phyloP scores from a whole-genome alignment of 2,329 filamentous ascomycete genomes.

The Diplodia intermedia region DNA sequence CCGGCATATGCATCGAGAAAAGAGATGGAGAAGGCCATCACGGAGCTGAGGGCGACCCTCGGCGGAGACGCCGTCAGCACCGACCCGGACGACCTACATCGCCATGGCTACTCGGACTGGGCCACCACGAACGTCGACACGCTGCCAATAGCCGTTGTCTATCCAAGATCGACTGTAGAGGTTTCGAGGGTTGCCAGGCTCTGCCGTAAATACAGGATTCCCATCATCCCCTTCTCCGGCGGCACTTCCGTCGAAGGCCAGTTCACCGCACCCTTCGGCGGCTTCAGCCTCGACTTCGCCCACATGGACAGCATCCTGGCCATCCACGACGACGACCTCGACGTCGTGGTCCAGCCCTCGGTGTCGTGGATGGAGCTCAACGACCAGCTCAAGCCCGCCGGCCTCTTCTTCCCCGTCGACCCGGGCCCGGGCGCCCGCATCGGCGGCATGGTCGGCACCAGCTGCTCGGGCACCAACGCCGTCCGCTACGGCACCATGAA shows the following conservation, averaged over 20 bases:
- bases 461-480: slow-evolving; percentile 76
- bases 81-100: slow-evolving; percentile 68
- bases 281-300: slow-evolving; percentile 87
- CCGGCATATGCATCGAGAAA: slow-evolving; percentile 57
- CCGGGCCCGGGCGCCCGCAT: slow-evolving; percentile 78
- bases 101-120: slow-evolving; percentile 74
- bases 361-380: slow-evolving; percentile 94
- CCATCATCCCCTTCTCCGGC: slow-evolving; percentile 84
- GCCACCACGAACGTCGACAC: slow-evolving; percentile 70
- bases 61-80: slow-evolving; percentile 69
- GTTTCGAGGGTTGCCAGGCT: slow-evolving; percentile 70
- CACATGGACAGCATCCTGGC: slow-evolving; percentile 83
- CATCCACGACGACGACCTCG: slow-evolving; percentile 87
- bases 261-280: slow-evolving; percentile 84
- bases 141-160: slow-evolving; percentile 69
- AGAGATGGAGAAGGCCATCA: slow-evolving; percentile 63
- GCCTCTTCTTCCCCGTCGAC: slow-evolving; percentile 90
- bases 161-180: slow-evolving; percentile 69
- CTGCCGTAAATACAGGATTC: slow-evolving; percentile 79
- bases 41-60: slow-evolving; percentile 59
- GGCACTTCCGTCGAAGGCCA: slow-evolving; percentile 89
- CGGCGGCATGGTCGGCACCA: slow-evolving; percentile 83
- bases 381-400: slow-evolving; percentile 71
- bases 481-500: slow-evolving; percentile 87
- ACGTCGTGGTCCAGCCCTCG: slow-evolving; percentile 88